phyloP scores from a whole-genome alignment of 2,329 filamentous ascomycete genomes.

The Ophiosphaerella narmari region DNA sequence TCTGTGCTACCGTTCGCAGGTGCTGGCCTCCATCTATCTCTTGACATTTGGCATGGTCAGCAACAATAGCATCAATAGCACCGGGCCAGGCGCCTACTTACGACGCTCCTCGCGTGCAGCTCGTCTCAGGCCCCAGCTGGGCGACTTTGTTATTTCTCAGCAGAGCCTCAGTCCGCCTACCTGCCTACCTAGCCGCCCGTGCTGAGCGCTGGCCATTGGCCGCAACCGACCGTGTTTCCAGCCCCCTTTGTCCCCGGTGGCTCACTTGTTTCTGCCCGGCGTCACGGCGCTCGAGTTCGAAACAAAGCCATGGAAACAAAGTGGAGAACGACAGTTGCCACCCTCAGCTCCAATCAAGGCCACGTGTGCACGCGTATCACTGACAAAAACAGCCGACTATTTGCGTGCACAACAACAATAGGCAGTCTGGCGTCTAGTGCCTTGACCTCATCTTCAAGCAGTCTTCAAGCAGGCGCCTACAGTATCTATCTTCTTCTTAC shows the following conservation, averaged over 20 bases:
- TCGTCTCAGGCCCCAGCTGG: conserved; percentile 8
- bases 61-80: neutral
- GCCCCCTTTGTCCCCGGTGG: conserved; percentile 7
- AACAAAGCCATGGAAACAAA: conserved; percentile 22
- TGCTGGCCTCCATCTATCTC: conserved; percentile 6
- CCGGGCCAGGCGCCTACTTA: conserved; percentile 3
- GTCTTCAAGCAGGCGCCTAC: too few relatives aligned
- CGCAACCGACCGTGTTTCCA: neutral
- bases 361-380: neutral
- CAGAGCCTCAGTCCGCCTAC: conserved; percentile 7
- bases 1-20: neutral
- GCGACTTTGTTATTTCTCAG: neutral
- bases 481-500: too few relatives aligned
- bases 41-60: neutral
- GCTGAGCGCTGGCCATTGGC: conserved; percentile 2
- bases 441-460: too few relatives aligned
- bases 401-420: too few relatives aligned
- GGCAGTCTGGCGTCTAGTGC: too few relatives aligned
- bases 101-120: conserved; percentile 7
- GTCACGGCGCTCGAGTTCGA: conserved; percentile 6
- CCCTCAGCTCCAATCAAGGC: neutral
- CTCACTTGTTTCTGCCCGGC: conserved; percentile 10
- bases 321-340: conserved; percentile 12
- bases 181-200: conserved; percentile 13
- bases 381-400: too few relatives aligned